Conservation (phyloP, 108 stramenopile genomes). For the Skeletonema tropicum region DNA sequence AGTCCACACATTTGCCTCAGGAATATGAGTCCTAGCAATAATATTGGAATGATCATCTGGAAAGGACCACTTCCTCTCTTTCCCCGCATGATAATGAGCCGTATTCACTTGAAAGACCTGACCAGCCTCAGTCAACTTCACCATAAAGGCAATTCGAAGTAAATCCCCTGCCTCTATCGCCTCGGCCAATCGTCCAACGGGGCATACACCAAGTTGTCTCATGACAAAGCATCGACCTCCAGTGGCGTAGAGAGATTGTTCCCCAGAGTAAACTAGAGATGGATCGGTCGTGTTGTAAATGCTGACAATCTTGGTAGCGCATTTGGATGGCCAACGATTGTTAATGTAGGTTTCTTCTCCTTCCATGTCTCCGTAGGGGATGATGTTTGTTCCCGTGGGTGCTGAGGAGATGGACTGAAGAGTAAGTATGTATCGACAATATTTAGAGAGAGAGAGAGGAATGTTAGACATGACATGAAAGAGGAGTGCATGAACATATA, state of each 20-base stretch:
- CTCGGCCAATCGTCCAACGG: constrained; percentile 11
- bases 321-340: constrained; percentile 15
- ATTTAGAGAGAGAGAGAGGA: background rate
- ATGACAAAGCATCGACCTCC: constrained; percentile 41
- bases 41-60: constrained; percentile 39
- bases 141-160: constrained; percentile 22
- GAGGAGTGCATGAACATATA: no score
- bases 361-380: constrained; percentile 37
- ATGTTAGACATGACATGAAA: background rate
- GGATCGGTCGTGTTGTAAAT: background rate
- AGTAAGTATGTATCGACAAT: background rate
- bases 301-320: constrained; percentile 3
- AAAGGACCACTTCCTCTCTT: constrained; percentile 18
- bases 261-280: constrained; percentile 25
- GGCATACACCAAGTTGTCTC: constrained; percentile 28
- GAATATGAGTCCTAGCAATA: constrained; percentile 21
- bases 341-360: background rate
- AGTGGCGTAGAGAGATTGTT: background rate
- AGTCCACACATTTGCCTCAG: constrained; percentile 30
- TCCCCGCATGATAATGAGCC: constrained; percentile 27
- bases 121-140: constrained; percentile 5
- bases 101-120: constrained; percentile 45
- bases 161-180: constrained; percentile 22
- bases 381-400: constrained; percentile 10
- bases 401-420: constrained; percentile 8